Conservation (phyloP, 805 yeast genomes). For the Teunomyces barrocoloradensis region DNA sequence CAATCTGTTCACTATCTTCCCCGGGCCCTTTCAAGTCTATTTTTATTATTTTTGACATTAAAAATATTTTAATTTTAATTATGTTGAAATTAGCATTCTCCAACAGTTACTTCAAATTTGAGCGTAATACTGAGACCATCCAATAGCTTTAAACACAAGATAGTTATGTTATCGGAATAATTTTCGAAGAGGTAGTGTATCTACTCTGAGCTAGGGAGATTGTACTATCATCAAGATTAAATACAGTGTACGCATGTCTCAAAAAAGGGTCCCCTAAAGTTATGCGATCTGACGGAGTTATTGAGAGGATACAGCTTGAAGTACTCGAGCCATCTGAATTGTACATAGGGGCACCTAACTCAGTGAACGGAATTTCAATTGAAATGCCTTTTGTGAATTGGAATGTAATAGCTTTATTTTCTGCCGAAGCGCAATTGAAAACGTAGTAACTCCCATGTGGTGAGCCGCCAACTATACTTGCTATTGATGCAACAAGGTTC, state of each 20-base stretch:
- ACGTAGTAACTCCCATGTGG: neutral
- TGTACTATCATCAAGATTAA: constrained; percentile 22
- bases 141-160: neutral
- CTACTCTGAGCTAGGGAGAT: constrained; percentile 22
- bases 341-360: constrained; percentile 1
- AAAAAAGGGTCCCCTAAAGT: constrained; percentile 28
- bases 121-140: too few species aligned
- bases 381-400: neutral
- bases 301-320: neutral
- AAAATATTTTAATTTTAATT: neutral
- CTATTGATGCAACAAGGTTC: constrained; percentile 9
- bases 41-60: neutral
- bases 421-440: neutral
- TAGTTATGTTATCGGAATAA: neutral
- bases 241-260: constrained; percentile 23
- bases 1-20: neutral
- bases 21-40: neutral
- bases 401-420: constrained; percentile 3
- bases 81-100: too few species aligned
- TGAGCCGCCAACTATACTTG: constrained; percentile 11
- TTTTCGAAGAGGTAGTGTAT: constrained; percentile 12
- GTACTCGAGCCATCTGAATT: neutral
- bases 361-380: constrained; percentile 6
- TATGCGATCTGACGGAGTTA: constrained; percentile 1
- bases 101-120: too few species aligned